Percentiles rank a stretch among this genome's conserved stretches.
Conservation (phyloP, 208 protist genomes). For the Lotmaria passim region DNA sequence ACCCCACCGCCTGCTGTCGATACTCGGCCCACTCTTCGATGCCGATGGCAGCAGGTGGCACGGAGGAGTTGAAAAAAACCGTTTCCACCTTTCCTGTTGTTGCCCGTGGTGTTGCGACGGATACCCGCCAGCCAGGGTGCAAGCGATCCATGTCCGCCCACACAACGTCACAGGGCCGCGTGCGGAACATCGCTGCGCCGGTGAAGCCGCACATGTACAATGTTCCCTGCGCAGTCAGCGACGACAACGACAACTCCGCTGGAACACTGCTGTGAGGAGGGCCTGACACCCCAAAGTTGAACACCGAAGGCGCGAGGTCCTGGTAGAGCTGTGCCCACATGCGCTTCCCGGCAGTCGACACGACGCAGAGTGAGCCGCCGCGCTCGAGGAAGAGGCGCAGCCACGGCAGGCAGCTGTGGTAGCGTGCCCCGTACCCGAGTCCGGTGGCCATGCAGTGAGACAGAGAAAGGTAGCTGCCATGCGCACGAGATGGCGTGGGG, state of each 20-base stretch:
- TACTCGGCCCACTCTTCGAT: constrained; percentile 62
- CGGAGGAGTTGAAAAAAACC: no score
- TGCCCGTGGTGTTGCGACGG: no score
- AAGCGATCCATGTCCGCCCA: constrained; percentile 29
- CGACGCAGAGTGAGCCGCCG: constrained; percentile 57
- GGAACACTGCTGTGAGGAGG: no score
- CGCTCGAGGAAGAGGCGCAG: constrained; percentile 36
- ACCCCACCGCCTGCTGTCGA: constrained; percentile 26
- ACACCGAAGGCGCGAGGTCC: constrained; percentile 49
- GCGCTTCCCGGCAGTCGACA: constrained; percentile 57
- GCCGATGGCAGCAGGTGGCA: constrained; percentile 35
- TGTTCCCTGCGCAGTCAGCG: constrained; percentile 20
- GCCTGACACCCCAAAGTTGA: neutral
- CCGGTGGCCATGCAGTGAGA: constrained; percentile 33
- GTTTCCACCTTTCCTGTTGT: no score
- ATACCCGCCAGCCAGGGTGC: constrained; percentile 32
- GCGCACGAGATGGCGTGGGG: constrained; percentile 50
- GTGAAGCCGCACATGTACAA: constrained; percentile 72
- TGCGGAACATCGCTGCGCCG: constrained; percentile 57
- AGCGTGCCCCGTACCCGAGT: constrained; percentile 32
- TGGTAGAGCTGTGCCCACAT: constrained; percentile 64
- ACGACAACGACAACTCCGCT: neutral
- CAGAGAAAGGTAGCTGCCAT: constrained; percentile 52
- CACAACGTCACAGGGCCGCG: constrained; percentile 14
- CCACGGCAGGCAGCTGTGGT: constrained; percentile 50